Base-by-base conservation (phyloP, 2,329 filamentous ascomycete genomes). In the Pseudogymnoascus destructans region DNA sequence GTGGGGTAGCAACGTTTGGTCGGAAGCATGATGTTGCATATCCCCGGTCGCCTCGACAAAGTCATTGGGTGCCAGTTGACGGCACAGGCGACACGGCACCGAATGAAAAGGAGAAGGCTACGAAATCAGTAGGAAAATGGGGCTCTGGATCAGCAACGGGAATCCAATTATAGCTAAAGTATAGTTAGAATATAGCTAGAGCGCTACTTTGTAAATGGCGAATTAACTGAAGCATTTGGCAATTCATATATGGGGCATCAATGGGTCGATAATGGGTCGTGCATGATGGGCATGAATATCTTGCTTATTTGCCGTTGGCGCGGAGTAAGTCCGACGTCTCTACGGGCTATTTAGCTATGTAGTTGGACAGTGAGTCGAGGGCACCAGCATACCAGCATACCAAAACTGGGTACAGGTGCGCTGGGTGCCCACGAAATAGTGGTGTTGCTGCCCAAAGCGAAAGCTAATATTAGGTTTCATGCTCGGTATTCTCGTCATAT, bases 301-400 rank as follows among this genome's bases (percentile, higher is more conserved):
- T 49, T 23, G 27, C 42, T 49, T 49, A 49, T 49, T 49, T 15
- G 42, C 23, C 42, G 23, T 49, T 49, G 42, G 42, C 42, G 42
- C 23, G 42, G 42, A 49, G 23, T 49, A 49, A 49, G 42, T 49
- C 42, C 42, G 23, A 49, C 42, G 42, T 49, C 42, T 49, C 42
- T 49, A 49, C 42, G 42, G 42, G 42, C 42, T 49, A 49, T 49
- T 49, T 49, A 49, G 42, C 42, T 49, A 49, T 49, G 42, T 49
- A 49, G 42, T 27, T 49, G 42, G 42, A 49, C 23, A 15, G 42
- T 49, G 42, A 49, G 42, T 49, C 42, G 42, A 49, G 23, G 42
- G 6, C 40, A 46, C 40, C 40, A 46, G 40, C 19, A 23, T 23
- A 46, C 40, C 19, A 23, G 19, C 40, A 49, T 49, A 49, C 23